Evolutionary conservation across 2,329 filamentous ascomycete genomes (phyloP), one percentile per base, ranked within the genome.

Genomic region (Didymella pinodella): DNA sequence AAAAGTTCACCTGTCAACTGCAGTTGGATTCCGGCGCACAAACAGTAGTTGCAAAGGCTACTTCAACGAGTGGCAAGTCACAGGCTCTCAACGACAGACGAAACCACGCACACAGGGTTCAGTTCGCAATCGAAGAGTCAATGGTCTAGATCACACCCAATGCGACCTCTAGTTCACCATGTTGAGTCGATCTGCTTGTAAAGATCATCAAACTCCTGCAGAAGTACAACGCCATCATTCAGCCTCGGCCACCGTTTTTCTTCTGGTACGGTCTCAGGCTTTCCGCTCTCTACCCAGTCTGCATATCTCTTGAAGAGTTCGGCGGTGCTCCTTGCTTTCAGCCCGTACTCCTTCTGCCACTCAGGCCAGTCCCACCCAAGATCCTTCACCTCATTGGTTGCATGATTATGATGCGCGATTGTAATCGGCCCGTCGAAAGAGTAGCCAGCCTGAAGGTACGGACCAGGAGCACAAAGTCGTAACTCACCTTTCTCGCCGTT

Each of bases 171-270:
- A 10, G 3, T 22, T 32, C 12, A 61, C 54, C 61, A 49, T 16
- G 47, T 11, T 16, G 44, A n/a, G 57, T 65, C 64, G 51, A 54
- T 62, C 51, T 61, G 54, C 48, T 48, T 60, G 26, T 64, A 66
- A 14, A 68, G 48, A 7, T 20, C 40, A 7, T 18, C n/a, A 8
- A 69, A 61, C 72, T 84, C 77, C 66, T 78, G 72, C 68, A 84
- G 83, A n/a, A 84, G 75, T 62, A 69, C 36, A 36, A 36, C 16
- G 7, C 16, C 32, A n/a, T 36, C 32, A 7, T n/a, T 16, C 16
- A n/a, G 32, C 16, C 32, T 36, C 16, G 32, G 32, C 32, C 6
- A n/a, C 6, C n/a, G 16, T 7, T n/a, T 6, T 6, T 36, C 32
- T 2, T 36, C 6, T 7, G 32, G 16, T 11, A 36, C 7, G 7